phyloP scores from a whole-genome alignment of 345 rosid genomes.

The Euclidium syriacum region DNA sequence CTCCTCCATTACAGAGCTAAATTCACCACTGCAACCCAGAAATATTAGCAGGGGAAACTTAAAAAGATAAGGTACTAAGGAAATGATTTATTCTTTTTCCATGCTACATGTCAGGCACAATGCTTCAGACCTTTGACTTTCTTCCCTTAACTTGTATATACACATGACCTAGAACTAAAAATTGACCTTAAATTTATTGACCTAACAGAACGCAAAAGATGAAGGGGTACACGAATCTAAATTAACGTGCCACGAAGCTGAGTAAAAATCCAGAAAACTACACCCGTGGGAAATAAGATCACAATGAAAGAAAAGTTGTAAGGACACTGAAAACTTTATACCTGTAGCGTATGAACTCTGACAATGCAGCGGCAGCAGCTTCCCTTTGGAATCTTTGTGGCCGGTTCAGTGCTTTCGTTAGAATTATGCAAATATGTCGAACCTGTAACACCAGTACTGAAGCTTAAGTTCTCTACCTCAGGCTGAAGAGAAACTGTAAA shows the following conservation, averaged over 20 bases:
- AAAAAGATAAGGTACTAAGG: background rate
- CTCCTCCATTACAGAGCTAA: conserved; percentile 69
- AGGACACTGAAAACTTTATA: conserved; percentile 22
- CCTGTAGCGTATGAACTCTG: conserved; percentile 91
- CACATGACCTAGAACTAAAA: background rate
- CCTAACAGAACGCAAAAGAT: background rate
- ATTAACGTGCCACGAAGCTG: background rate
- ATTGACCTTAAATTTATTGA: background rate
- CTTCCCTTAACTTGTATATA: background rate
- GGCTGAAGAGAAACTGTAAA: conserved; percentile 5
- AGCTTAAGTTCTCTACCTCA: conserved; percentile 10
- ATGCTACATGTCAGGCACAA: background rate
- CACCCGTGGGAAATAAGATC: background rate
- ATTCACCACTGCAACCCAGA: conserved; percentile 58
- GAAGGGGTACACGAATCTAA: background rate
- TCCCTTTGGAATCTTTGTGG: conserved; percentile 75
- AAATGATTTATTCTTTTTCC: background rate
- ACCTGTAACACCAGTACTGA: conserved; percentile 48
- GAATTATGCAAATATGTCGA: conserved; percentile 59
- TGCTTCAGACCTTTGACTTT: background rate
- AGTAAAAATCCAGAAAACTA: background rate
- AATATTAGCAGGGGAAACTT: conserved; percentile 14
- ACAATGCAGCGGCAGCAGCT: conserved; percentile 95
- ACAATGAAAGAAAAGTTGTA: background rate
- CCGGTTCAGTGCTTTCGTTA: conserved; percentile 68